These are phyloP conservation scores for Nakataea oryzae DNA, from an alignment of 2,329 filamentous ascomycete genomes.

Conservation along the genomic window DNA sequence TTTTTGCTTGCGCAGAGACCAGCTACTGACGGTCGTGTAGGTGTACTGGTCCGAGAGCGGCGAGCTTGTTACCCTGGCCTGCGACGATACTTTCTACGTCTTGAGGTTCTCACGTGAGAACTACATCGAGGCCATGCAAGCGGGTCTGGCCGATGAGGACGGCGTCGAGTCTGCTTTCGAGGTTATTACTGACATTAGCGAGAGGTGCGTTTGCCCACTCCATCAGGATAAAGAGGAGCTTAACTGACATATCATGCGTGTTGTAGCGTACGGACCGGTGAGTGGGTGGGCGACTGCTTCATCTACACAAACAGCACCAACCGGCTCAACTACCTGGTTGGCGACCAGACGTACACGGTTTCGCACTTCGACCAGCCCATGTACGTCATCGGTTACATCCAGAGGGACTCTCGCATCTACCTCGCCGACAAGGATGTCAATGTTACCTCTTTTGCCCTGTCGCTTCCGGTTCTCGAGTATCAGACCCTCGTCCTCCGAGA, in stretches of 20 bases:
- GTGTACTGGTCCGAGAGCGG: slow-evolving; percentile 98
- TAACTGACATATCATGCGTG: slow-evolving; percentile 12
- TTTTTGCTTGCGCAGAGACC: neutral
- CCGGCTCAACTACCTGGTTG: slow-evolving; percentile 93
- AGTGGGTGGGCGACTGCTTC: slow-evolving; percentile 98
- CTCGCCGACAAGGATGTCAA: slow-evolving; percentile 91
- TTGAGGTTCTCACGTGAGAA: slow-evolving; percentile 83
- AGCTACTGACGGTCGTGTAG: slow-evolving; percentile 20
- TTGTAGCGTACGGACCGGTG: slow-evolving; percentile 72
- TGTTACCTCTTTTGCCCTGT: slow-evolving; percentile 82
- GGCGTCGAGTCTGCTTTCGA: slow-evolving; percentile 95
- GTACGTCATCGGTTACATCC: slow-evolving; percentile 92
- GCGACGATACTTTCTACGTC: slow-evolving; percentile 92
- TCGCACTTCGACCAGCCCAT: slow-evolving; percentile 93
- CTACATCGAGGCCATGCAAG: slow-evolving; percentile 74
- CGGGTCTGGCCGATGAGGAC: slow-evolving; percentile 75
- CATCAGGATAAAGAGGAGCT: neutral
- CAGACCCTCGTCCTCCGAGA: slow-evolving; percentile 90
- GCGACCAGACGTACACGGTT: slow-evolving; percentile 95
- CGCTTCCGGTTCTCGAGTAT: slow-evolving; percentile 88
- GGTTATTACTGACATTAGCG: slow-evolving; percentile 89
- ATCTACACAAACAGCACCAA: slow-evolving; percentile 97
- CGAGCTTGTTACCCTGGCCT: slow-evolving; percentile 84
- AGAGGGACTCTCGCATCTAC: slow-evolving; percentile 90
- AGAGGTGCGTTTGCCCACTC: slow-evolving; percentile 46